Conservation (phyloP, 805 yeast genomes). For the Tetrapisispora phaffii region DNA sequence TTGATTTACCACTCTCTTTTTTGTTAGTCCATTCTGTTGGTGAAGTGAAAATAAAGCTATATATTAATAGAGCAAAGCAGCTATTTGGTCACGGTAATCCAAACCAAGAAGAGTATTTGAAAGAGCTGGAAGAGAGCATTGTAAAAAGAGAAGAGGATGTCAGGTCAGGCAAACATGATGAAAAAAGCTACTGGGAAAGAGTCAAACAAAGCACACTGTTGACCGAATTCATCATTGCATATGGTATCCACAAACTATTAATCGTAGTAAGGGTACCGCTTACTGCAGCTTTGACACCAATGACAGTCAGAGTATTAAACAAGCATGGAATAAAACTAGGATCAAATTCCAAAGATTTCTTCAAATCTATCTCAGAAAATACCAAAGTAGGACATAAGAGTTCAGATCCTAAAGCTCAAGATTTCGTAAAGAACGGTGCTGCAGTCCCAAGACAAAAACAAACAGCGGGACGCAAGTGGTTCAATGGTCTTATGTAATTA, state of each 20-base stretch:
- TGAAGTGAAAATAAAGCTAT: conserved; percentile 63
- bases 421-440: conserved; percentile 35
- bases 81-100: conserved; percentile 51
- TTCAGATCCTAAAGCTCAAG: conserved; percentile 17
- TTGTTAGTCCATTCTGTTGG: conserved; percentile 79
- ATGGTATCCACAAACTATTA: conserved; percentile 84
- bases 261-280: conserved; percentile 77
- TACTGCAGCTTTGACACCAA: conserved; percentile 87
- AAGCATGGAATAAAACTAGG: conserved; percentile 34
- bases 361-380: conserved; percentile 34
- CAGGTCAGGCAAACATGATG: conserved; percentile 6
- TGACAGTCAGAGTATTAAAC: conserved; percentile 51
- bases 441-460: conserved; percentile 37
- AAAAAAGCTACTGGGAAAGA: conserved; percentile 18
- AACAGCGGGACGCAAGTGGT: conserved; percentile 28
- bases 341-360: conserved; percentile 32
- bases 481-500: conserved; percentile 27
- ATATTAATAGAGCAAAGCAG: conserved; percentile 51
- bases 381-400: conserved; percentile 27
- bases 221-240: conserved; percentile 85
- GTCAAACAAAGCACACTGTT: conserved; percentile 37
- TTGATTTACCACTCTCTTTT: conserved; percentile 81
- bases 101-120: conserved; percentile 32
- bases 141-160: conserved; percentile 7
- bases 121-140: conserved; percentile 29